Conservation (phyloP, 192 early-diverging fungal genomes). For the Backusella westeae region DNA sequence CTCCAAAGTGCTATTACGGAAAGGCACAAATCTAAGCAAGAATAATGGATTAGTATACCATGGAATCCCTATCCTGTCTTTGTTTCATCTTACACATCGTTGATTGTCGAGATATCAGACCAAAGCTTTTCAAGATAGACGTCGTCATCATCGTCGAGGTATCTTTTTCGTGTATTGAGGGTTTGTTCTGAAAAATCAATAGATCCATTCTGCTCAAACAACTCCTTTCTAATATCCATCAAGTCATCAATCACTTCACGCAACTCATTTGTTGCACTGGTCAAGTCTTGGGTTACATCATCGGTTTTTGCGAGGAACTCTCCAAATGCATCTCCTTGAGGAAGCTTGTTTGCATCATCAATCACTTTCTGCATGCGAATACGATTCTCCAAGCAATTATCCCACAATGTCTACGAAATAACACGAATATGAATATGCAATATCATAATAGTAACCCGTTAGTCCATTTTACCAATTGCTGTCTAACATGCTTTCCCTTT, state of each 20-base stretch:
- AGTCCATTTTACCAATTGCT: slow-evolving; percentile 72
- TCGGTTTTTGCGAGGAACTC: slow-evolving; percentile 22
- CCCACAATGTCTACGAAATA: slow-evolving; percentile 63
- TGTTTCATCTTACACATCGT: slow-evolving; percentile 40
- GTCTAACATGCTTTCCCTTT: slow-evolving; percentile 88
- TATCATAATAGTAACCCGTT: background rate
- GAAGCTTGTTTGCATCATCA: slow-evolving; percentile 76
- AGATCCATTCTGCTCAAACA: slow-evolving; percentile 38
- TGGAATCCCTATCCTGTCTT: background rate
- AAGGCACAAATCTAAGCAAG: slow-evolving; percentile 59
- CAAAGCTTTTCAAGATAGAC: slow-evolving; percentile 51
- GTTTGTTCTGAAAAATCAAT: slow-evolving; percentile 25
- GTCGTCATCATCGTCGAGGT: slow-evolving; percentile 47
- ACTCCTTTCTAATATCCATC: slow-evolving; percentile 38
- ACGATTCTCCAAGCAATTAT: slow-evolving; percentile 78
- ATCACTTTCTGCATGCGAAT: slow-evolving; percentile 85
- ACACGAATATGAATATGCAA: background rate
- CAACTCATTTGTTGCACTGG: slow-evolving; percentile 29
- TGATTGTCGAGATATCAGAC: slow-evolving; percentile 57
- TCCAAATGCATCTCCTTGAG: slow-evolving; percentile 43
- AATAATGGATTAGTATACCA: background rate
- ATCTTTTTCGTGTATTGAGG: slow-evolving; percentile 41
- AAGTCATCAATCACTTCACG: slow-evolving; percentile 40
- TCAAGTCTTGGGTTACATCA: slow-evolving; percentile 20
- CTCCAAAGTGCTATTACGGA: slow-evolving; percentile 83